Conservation (phyloP, 2,329 filamentous ascomycete genomes). For the Venturia pyrina region DNA sequence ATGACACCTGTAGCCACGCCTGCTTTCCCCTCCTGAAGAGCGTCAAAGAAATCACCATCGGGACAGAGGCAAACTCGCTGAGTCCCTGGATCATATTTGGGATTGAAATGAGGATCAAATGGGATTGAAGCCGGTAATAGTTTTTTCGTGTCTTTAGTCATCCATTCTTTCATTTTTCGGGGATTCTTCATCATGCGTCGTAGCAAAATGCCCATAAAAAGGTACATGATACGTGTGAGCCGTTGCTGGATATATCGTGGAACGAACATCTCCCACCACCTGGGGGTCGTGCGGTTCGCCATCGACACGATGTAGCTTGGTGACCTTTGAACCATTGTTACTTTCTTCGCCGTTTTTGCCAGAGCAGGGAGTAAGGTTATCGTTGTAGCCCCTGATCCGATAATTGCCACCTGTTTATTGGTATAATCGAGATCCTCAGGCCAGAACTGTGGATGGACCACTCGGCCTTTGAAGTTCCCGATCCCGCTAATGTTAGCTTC, state of each 20-base stretch:
- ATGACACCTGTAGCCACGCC: conserved; percentile 46
- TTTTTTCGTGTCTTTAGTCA: conserved; percentile 36
- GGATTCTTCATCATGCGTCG: conserved; percentile 46
- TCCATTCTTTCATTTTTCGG: conserved; percentile 33
- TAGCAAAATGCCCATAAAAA: conserved; percentile 40
- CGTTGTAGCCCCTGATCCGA: conserved; percentile 75
- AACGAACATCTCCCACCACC: conserved; percentile 1
- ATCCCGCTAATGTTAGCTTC: conserved; percentile 55
- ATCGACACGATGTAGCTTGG: conserved; percentile 58
- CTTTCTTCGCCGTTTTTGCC: conserved; percentile 51
- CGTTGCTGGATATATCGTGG: conserved; percentile 23
- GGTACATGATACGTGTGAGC: conserved; percentile 42
- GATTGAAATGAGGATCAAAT: conserved; percentile 36
- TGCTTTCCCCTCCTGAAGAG: conserved; percentile 40
- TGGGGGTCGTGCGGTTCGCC: conserved; percentile 19
- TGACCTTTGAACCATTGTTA: conserved; percentile 75
- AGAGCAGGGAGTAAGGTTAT: conserved; percentile 66
- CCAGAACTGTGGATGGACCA: conserved; percentile 69
- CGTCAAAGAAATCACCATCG: conserved; percentile 48
- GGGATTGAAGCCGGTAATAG: conserved; percentile 40
- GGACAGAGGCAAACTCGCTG: conserved; percentile 64
- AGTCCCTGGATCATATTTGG: conserved; percentile 46
- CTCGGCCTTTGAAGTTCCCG: conserved; percentile 51
- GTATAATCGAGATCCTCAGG: conserved; percentile 56
- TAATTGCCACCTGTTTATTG: conserved; percentile 58